phyloP scores from a whole-genome alignment of 2,329 filamentous ascomycete genomes.

The Thelonectria rubi region DNA sequence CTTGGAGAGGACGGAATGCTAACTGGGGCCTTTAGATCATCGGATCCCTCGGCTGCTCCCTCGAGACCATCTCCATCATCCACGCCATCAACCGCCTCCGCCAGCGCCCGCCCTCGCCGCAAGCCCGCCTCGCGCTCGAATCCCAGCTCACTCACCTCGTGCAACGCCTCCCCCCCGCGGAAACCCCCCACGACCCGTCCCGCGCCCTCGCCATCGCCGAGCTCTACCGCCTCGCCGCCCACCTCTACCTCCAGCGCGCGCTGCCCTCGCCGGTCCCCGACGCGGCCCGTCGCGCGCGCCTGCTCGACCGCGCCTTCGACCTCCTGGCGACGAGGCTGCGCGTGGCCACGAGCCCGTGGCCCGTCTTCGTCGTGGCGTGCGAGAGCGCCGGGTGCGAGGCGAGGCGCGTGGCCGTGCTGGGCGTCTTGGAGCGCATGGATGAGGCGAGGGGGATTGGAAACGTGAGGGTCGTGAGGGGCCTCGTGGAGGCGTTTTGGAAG shows the following conservation, averaged over 20 bases:
- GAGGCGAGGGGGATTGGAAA: conserved; percentile 56
- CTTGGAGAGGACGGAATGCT: background rate
- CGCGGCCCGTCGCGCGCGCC: conserved; percentile 23
- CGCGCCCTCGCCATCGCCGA: conserved; percentile 56
- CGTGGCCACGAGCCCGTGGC: conserved; percentile 59
- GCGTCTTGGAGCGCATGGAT: conserved; percentile 54
- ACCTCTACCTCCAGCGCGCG: conserved; percentile 55
- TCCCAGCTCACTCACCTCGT: conserved; percentile 8
- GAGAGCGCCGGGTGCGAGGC: conserved; percentile 52
- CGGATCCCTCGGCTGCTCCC: conserved; percentile 57
- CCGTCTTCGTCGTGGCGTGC: conserved; percentile 58
- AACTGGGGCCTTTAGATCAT: conserved; percentile 49
- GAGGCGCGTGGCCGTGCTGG: conserved; percentile 52
- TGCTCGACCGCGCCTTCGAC: conserved; percentile 48
- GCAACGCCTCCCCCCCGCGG: background rate
- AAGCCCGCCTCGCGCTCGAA: background rate
- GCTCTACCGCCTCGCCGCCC: conserved; percentile 59
- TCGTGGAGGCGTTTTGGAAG: conserved; percentile 59
- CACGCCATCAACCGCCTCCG: conserved; percentile 50
- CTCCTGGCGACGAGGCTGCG: conserved; percentile 49
- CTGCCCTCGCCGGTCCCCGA: conserved; percentile 30
- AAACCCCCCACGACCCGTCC: conserved; percentile 37
- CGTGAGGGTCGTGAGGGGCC: conserved; percentile 52
- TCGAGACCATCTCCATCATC: conserved; percentile 56
- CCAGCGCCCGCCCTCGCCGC: background rate